Evolutionary conservation across 1,284 basidiomycete species (phyloP).

Genomic region (Sporisorium reilianum): DNA sequence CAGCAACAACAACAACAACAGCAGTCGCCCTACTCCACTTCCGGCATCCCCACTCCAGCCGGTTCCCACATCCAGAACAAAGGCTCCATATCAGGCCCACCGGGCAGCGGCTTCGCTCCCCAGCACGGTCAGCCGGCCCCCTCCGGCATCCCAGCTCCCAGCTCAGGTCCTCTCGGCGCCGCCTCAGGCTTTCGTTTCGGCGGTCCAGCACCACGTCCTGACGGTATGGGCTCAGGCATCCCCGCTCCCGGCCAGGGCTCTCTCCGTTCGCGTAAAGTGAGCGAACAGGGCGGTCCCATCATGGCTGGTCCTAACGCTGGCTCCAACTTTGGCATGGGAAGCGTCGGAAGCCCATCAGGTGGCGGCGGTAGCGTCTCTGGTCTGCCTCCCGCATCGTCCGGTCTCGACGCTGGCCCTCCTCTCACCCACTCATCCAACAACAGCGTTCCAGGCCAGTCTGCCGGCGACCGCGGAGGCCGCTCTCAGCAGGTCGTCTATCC

Average conservation of each 20-base stretch:
- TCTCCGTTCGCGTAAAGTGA: conserved; percentile 49
- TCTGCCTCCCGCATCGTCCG: conserved; percentile 50
- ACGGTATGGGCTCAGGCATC: conserved; percentile 46
- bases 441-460: conserved; percentile 8
- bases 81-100: conserved; percentile 49
- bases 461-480: conserved; percentile 27
- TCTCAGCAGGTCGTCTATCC: conserved; percentile 65
- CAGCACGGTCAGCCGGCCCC: conserved; percentile 26
- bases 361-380: conserved; percentile 44
- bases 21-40: conserved; percentile 29
- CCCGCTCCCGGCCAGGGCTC: conserved; percentile 48
- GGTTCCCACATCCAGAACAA: conserved; percentile 47
- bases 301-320: conserved; percentile 13
- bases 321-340: conserved; percentile 31
- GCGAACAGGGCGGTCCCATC: conserved; percentile 45
- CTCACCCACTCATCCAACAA: conserved; percentile 22
- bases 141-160: conserved; percentile 34
- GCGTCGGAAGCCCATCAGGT: conserved; percentile 28
- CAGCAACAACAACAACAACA: too few relatives aligned
- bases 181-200: conserved; percentile 63
- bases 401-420: conserved; percentile 33
- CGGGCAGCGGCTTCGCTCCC: conserved; percentile 37
- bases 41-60: conserved; percentile 37
- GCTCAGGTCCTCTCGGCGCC: conserved; percentile 45
- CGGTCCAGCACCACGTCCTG: conserved; percentile 48